Base-by-base conservation (phyloP, 176 grass and related monocot genomes). In the Tillandsia fasciculata region DNA sequence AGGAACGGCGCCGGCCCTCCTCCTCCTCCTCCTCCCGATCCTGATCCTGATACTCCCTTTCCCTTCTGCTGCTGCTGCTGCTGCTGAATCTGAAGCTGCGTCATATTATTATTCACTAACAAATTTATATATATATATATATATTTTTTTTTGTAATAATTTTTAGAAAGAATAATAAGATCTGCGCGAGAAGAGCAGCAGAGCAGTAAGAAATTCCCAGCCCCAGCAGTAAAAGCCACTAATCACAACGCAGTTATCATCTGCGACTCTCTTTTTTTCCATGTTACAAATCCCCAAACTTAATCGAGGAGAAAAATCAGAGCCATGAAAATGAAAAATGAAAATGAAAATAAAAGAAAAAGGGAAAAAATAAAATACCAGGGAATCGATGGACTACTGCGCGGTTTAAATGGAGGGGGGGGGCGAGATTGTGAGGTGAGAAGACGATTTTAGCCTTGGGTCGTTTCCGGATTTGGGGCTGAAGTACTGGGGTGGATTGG, bases 131-230 rank as follows among this genome's bases (percentile, higher is more conserved):
- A 24, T 24, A 24, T 24, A 24, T 24, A 1, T 24, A 24, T 24
- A 24, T 24, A 24, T 24, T 1, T 24, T 0, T 24, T 1, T 24
- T 24, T 24, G 24, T 24, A 24, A 24, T 24, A 24, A 24, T 24
- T 24, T 24, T 24, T 24, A 24, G 24, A 1, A 24, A 24, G 24
- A 24, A 24, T 24, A 33, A 33, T 33, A 42, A 42, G 5, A 29
- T 74, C 42, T 49, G 67, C 72, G 48, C 83, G 86, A 89, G 90
- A 94, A 94, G 78, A 94, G 83, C 15, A 96, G 78, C 26, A 96
- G 85, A 70, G 87, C 91, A 67, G 87, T 91, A 78, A 96, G 84
- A 77, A 96, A 96, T 56, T 96, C 85, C 91, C 91, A 88, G 77
- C 82, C 91, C 91, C 91, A 96, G 74, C 90, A 84, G 68, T 88